These are phyloP conservation scores for Akanthomyces uredinophilus DNA, from an alignment of 2,329 filamentous ascomycete genomes.

Conservation along the genomic window DNA sequence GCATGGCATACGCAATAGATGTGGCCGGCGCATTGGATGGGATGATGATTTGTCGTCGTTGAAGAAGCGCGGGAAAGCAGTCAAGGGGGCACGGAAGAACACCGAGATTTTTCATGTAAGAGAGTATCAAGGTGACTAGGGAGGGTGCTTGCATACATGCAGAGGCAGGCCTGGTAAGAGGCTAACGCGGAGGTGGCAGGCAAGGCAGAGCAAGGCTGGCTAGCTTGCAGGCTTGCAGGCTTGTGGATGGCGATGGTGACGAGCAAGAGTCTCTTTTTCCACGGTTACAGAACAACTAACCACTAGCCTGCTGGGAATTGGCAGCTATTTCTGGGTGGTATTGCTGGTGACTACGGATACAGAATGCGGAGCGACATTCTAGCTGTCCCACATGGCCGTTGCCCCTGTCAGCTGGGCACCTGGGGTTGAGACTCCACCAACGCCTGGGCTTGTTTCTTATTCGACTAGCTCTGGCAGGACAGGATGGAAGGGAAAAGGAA, in stretches of 20 bases:
- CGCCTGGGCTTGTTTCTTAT: neutral
- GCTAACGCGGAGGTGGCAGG: constrained; percentile 1
- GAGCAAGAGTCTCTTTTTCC: neutral
- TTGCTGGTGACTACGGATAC: too few relatives aligned
- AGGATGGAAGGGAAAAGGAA: neutral
- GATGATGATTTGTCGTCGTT: too few relatives aligned
- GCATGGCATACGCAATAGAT: neutral
- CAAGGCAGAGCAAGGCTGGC: neutral
- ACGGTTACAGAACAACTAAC: too few relatives aligned
- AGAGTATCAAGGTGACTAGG: neutral
- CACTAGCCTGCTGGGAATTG: too few relatives aligned
- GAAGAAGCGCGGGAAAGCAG: neutral
- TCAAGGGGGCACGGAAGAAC: constrained; percentile 1
- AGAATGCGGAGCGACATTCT: neutral
- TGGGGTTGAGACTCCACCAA: constrained; percentile 5
- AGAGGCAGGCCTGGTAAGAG: neutral
- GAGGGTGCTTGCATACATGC: constrained; percentile 5
- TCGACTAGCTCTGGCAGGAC: neutral
- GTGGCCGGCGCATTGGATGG: neutral
- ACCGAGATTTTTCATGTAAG: neutral
- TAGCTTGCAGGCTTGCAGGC: neutral
- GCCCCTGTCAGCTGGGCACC: constrained; percentile 4
- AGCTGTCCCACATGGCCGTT: neutral
- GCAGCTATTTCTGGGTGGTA: too few relatives aligned
- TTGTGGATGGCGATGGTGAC: neutral